Evolutionary conservation across 768 basidiomycete species (phyloP).

Genomic region (Tylopilus plumbeoviolaceoides): DNA sequence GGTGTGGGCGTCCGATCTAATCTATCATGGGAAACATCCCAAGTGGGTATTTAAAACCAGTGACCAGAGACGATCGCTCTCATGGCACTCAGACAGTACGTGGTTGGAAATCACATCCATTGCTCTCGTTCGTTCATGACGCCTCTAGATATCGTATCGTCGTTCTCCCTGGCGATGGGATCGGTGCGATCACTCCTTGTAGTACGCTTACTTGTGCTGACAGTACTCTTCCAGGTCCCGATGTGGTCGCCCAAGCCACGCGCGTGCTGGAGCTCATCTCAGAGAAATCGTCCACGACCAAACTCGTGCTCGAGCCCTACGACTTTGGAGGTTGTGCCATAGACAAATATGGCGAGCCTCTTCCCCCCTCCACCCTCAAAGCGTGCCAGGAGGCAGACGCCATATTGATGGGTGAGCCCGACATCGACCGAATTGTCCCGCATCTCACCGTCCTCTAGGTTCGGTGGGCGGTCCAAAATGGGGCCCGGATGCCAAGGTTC

Average conservation of each 20-base stretch:
- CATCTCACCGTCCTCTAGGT: slow-evolving; percentile 45
- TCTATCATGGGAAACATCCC: background rate
- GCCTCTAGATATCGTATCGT: slow-evolving; percentile 74
- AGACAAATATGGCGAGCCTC: slow-evolving; percentile 78
- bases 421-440: background rate
- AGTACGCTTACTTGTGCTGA: background rate
- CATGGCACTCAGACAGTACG: slow-evolving; percentile 47
- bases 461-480: slow-evolving; percentile 99
- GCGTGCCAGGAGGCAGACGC: slow-evolving; percentile 94
- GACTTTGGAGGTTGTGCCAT: slow-evolving; percentile 93
- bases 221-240: slow-evolving; percentile 63
- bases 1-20: background rate
- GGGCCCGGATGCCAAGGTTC: slow-evolving; percentile 84
- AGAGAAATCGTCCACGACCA: slow-evolving; percentile 54
- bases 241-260: slow-evolving; percentile 82
- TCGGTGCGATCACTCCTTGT: slow-evolving; percentile 51
- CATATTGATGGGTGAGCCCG: slow-evolving; percentile 79
- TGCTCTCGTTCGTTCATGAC: slow-evolving; percentile 6
- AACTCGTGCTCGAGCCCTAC: slow-evolving; percentile 70
- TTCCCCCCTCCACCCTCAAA: slow-evolving; percentile 79
- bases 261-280: slow-evolving; percentile 76
- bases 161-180: slow-evolving; percentile 94
- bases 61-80: background rate
- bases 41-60: background rate
- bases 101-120: slow-evolving; percentile 4